Conservation (phyloP, 2,329 filamentous ascomycete genomes). For the Neonectria neomacrospora region DNA sequence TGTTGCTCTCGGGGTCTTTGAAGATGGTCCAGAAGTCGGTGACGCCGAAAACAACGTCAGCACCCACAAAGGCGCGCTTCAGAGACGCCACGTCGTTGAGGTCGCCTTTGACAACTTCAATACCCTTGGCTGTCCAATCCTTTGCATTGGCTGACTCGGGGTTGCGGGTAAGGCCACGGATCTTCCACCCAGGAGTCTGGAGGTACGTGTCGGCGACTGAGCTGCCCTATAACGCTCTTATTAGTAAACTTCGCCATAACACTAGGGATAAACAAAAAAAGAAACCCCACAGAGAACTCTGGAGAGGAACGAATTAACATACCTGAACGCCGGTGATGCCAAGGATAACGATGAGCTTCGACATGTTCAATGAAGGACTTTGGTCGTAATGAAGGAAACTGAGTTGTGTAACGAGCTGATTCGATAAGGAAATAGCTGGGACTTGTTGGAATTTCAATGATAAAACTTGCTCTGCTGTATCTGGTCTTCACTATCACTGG, state of each 20-base stretch:
- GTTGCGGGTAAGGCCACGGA: conserved; percentile 32
- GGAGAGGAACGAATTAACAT: background rate
- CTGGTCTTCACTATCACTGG: too few relatives aligned
- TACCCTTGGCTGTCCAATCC: conserved; percentile 17
- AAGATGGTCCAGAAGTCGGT: conserved; percentile 30
- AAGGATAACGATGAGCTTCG: conserved; percentile 13
- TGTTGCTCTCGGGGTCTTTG: conserved; percentile 12
- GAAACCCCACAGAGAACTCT: too few relatives aligned
- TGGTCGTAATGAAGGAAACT: background rate
- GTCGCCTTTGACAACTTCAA: conserved; percentile 31
- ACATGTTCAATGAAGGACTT: background rate
- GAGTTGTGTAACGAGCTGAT: background rate
- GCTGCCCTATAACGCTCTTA: conserved; percentile 18
- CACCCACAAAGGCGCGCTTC: conserved; percentile 23
- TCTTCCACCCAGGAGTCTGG: conserved; percentile 17
- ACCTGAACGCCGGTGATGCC: conserved; percentile 20
- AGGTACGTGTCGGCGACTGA: conserved; percentile 31
- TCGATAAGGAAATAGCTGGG: background rate
- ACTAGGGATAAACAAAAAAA: too few relatives aligned
- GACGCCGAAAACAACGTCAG: conserved; percentile 31
- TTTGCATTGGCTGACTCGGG: conserved; percentile 4
- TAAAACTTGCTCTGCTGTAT: too few relatives aligned
- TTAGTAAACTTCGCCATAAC: background rate
- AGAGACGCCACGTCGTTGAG: conserved; percentile 20
- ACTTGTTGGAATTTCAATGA: background rate